Percentiles rank a stretch among this genome's conserved stretches.
Evolutionary conservation across 2,329 filamentous ascomycete genomes (phyloP).

Genomic region (Clonostachys chloroleuca): DNA sequence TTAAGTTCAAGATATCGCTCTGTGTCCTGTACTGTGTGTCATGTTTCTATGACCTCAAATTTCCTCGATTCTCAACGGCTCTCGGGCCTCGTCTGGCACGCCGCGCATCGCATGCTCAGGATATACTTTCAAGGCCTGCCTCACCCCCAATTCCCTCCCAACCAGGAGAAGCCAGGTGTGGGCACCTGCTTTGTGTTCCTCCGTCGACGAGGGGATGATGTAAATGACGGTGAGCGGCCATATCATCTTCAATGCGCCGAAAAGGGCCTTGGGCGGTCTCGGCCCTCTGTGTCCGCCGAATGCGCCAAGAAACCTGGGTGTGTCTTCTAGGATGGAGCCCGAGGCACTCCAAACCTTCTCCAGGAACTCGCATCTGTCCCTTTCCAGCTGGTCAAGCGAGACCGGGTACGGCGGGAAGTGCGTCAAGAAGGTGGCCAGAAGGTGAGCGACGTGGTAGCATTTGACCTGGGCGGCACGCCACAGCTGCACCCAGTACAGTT

Average conservation of each 20-base stretch:
- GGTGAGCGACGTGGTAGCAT: conserved; percentile 21
- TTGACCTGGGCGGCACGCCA: conserved; percentile 25
- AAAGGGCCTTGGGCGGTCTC: conserved; percentile 20
- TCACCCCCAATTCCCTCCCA: conserved; percentile 27
- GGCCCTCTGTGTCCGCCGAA: too few relatives aligned
- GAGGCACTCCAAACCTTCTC: conserved; percentile 16
- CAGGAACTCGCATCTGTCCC: conserved; percentile 18
- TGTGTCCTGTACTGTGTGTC: too few relatives aligned
- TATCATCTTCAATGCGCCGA: conserved; percentile 28
- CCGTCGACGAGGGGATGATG: conserved; percentile 16
- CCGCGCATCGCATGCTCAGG: not conserved
- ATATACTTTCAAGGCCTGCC: conserved; percentile 22
- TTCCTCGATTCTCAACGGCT: conserved; percentile 11
- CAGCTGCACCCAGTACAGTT: conserved; percentile 24
- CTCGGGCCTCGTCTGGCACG: conserved; percentile 17
- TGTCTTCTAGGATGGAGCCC: not conserved
- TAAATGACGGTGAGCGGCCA: conserved; percentile 29
- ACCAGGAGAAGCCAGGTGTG: conserved; percentile 19
- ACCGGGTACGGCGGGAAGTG: conserved; percentile 17
- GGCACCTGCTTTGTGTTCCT: conserved; percentile 18
- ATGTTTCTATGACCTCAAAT: too few relatives aligned
- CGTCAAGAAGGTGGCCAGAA: conserved; percentile 26
- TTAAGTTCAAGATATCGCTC: too few relatives aligned
- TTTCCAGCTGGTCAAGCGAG: conserved; percentile 13
- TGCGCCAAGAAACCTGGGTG: conserved; percentile 1